Conservation (phyloP, 345 rosid species). For the Populus nigra region DNA sequence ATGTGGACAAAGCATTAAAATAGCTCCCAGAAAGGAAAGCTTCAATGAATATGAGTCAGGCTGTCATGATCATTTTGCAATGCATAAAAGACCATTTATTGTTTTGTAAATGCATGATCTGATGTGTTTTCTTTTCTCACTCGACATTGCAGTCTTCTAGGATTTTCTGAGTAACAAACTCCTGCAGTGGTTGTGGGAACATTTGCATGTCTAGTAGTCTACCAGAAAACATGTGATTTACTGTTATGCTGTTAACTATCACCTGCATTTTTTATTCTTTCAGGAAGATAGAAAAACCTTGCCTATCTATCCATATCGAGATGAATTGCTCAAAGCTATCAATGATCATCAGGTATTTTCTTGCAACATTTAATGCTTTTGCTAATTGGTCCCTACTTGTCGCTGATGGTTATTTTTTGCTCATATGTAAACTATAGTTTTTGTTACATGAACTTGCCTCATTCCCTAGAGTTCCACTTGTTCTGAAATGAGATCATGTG, state of each 20-base stretch:
- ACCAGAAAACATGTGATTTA: background rate
- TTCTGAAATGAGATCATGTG: no score
- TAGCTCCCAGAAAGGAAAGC: background rate
- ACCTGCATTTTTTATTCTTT: conserved; percentile 12
- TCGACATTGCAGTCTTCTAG: background rate
- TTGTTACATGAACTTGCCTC: no score
- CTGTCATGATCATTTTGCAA: background rate
- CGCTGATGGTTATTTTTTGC: background rate
- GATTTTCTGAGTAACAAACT: background rate
- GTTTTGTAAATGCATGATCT: background rate
- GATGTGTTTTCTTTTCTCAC: background rate
- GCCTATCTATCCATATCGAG: conserved; percentile 84
- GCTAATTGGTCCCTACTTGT: background rate
- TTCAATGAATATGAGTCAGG: background rate
- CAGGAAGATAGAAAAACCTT: conserved; percentile 84
- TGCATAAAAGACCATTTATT: background rate
- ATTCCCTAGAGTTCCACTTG: no score
- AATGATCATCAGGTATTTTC: conserved; percentile 56
- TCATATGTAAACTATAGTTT: background rate
- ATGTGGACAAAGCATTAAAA: no score
- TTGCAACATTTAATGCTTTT: background rate
- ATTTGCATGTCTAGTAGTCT: background rate
- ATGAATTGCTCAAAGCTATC: conserved; percentile 74
- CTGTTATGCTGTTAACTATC: background rate
- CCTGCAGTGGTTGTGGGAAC: background rate